Percentiles rank a stretch among this genome's conserved stretches.
Evolutionary conservation across 371 early-diverging fungal species (phyloP).

Genomic region (Nematocida homosporus): DNA sequence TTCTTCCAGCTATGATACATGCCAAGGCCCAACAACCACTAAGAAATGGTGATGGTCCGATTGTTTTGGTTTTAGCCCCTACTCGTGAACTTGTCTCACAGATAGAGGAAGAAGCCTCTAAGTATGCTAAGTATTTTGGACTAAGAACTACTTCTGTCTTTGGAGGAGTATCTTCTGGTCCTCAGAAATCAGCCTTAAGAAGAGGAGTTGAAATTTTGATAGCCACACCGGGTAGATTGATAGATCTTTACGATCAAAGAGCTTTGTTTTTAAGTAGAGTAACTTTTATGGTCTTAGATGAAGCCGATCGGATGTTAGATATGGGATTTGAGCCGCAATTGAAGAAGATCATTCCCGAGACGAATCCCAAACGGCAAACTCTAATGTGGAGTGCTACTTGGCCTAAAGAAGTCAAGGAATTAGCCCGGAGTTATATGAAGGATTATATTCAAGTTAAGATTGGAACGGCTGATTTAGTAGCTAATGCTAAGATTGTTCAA

Average conservation of each 20-base stretch:
- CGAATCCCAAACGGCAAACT: conserved; percentile 92
- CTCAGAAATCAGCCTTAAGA: conserved; percentile 81
- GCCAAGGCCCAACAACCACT: conserved; percentile 88
- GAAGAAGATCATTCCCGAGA: conserved; percentile 90
- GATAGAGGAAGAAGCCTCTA: conserved; percentile 66
- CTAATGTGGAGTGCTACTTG: conserved; percentile 99
- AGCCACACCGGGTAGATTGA: conserved; percentile 96
- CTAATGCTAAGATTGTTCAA: conserved; percentile 90
- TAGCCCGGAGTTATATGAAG: conserved; percentile 84
- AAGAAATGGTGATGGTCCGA: conserved; percentile 88
- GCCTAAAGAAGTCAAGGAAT: conserved; percentile 88
- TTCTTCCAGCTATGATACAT: conserved; percentile 91
- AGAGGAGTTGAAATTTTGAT: conserved; percentile 92
- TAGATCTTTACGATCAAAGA: conserved; percentile 77
- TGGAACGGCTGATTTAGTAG: conserved; percentile 92
- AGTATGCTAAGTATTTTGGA: conserved; percentile 70
- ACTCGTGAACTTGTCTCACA: conserved; percentile 87
- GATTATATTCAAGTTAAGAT: conserved; percentile 95
- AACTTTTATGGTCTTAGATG: conserved; percentile 92
- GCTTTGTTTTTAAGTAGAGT: conserved; percentile 84
- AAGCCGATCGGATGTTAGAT: conserved; percentile 96
- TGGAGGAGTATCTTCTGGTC: conserved; percentile 87
- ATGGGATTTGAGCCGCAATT: conserved; percentile 99
- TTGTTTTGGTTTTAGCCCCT: conserved; percentile 92
- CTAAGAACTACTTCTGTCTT: conserved; percentile 88